phyloP scores from a whole-genome alignment of 1,284 basidiomycete species.

The Microbotryum saponariae region DNA sequence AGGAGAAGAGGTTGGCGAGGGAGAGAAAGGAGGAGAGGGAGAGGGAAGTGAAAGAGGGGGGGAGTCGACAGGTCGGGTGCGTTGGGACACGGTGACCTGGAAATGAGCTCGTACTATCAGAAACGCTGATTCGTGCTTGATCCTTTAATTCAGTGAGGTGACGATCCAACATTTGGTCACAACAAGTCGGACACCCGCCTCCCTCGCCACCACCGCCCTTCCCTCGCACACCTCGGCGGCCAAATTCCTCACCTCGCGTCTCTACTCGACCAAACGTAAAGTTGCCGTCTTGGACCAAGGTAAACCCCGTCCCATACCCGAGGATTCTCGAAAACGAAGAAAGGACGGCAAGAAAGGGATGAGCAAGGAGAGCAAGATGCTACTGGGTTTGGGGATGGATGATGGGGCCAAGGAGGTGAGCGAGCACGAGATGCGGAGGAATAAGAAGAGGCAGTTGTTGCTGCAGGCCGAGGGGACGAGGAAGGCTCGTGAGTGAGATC shows the following conservation, averaged over 20 bases:
- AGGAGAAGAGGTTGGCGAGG: conserved; percentile 9
- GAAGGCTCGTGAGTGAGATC: conserved; percentile 10
- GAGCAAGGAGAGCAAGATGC: conserved; percentile 20
- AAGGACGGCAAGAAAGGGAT: conserved; percentile 15
- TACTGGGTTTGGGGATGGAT: conserved; percentile 24
- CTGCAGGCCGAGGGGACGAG: conserved; percentile 24
- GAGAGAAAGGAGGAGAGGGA: conserved; percentile 14
- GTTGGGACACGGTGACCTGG: background rate
- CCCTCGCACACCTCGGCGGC: conserved; percentile 26
- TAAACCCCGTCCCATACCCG: background rate
- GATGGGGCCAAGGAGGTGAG: conserved; percentile 10
- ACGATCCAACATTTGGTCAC: conserved; percentile 26
- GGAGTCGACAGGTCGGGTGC: conserved; percentile 17
- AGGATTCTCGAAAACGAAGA: conserved; percentile 11
- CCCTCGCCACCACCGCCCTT: conserved; percentile 21
- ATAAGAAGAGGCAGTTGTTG: conserved; percentile 19
- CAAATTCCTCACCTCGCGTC: conserved; percentile 28
- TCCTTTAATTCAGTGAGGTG: conserved; percentile 12
- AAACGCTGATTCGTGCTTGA: background rate
- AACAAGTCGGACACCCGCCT: conserved; percentile 5
- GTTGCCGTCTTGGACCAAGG: conserved; percentile 25
- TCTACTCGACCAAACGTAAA: conserved; percentile 29
- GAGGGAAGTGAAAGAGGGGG: conserved; percentile 14
- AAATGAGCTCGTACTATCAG: background rate
- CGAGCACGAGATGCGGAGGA: conserved; percentile 17